phyloP scores from a whole-genome alignment of 2,329 filamentous ascomycete genomes.

The Sclerotinia sclerotiorum region DNA sequence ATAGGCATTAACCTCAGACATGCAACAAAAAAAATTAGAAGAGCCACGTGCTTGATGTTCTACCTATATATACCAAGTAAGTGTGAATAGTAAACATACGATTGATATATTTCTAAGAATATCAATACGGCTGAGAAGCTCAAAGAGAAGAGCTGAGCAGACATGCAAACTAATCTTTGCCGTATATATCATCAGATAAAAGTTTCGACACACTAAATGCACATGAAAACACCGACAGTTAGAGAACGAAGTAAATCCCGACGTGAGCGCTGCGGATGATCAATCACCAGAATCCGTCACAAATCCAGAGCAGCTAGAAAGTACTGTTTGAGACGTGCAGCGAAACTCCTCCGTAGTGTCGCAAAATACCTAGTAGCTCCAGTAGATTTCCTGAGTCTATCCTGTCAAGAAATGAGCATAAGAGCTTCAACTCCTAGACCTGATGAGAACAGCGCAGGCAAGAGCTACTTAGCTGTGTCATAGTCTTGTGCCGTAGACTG shows the following conservation, averaged over 20 bases:
- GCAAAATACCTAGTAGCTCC: no score
- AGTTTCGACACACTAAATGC: no score
- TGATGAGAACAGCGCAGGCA: not conserved
- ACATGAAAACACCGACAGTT: no score
- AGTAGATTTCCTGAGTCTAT: not conserved
- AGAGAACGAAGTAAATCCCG: rapidly evolving
- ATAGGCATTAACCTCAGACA: not conserved
- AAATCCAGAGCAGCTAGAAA: rapidly evolving
- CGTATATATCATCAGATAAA: not conserved
- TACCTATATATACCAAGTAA: no score
- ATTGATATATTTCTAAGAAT: not conserved
- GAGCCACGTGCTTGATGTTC: not conserved
- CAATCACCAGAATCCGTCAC: no score
- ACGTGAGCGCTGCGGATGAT: not conserved
- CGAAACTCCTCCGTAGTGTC: not conserved
- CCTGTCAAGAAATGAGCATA: not conserved
- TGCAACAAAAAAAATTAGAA: conserved; percentile 1
- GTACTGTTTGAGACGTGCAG: not conserved
- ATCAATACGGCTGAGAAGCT: not conserved
- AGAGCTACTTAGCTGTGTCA: not conserved
- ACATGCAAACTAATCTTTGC: not conserved
- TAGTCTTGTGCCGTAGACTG: no score
- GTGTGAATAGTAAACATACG: not conserved
- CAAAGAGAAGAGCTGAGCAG: not conserved
- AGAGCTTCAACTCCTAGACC: not conserved